phyloP scores from a whole-genome alignment of 73 alveolate genomes.

The Urostyla sp. region DNA sequence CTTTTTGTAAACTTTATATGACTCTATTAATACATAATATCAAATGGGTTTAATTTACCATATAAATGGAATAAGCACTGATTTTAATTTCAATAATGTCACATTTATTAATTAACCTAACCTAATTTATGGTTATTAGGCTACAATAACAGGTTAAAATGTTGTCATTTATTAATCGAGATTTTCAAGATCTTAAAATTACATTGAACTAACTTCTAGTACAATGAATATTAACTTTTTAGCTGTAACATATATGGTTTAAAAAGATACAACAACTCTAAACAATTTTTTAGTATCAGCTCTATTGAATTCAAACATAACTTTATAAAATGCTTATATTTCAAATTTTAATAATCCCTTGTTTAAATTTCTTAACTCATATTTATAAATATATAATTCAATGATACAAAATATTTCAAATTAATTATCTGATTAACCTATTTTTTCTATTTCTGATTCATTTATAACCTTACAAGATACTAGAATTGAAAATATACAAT shows the following conservation, averaged over 20 bases:
- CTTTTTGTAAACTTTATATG: neutral
- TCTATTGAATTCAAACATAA: slow-evolving; percentile 11
- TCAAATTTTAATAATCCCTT: slow-evolving; percentile 20
- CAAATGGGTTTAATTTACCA: slow-evolving; percentile 28
- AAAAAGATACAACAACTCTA: slow-evolving; percentile 16
- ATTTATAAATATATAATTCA: slow-evolving; percentile 3
- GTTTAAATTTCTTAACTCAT: slow-evolving; percentile 20
- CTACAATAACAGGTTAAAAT: slow-evolving; percentile 18
- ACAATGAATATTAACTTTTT: slow-evolving; percentile 22
- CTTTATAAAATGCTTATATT: neutral
- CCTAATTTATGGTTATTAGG: slow-evolving; percentile 5
- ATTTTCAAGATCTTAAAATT: slow-evolving; percentile 7
- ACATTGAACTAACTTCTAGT: slow-evolving; percentile 24
- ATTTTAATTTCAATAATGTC: slow-evolving; percentile 10
- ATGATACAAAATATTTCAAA: neutral
- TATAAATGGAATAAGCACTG: slow-evolving; percentile 24
- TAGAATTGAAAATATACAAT: neutral
- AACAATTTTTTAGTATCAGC: slow-evolving; percentile 28
- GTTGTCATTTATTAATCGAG: neutral
- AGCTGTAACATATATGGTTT: neutral
- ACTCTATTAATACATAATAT: slow-evolving; percentile 3
- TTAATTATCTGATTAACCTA: neutral
- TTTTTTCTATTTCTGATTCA: slow-evolving; percentile 28
- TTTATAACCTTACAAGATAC: slow-evolving; percentile 10
- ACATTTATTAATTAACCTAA: slow-evolving; percentile 7